A percentile compares a stretch with the other conserved stretches of the same genome.
These are phyloP conservation scores for Amanita rimosa DNA, from an alignment of 768 basidiomycete genomes.

Conservation along the genomic window DNA sequence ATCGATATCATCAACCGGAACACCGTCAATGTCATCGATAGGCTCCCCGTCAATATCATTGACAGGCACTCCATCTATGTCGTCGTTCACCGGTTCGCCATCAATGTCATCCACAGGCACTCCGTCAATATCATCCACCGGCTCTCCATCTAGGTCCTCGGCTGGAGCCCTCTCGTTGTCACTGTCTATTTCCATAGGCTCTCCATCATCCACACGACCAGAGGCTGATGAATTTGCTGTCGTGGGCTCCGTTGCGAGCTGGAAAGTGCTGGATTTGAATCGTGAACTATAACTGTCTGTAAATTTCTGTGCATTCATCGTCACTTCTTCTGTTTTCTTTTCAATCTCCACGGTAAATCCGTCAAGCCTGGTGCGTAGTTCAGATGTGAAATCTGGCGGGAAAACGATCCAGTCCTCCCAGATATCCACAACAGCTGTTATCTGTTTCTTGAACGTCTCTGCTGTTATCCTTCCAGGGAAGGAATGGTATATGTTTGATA, in stretches of 20 bases:
- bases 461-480: constrained; percentile 96
- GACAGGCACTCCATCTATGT: constrained; percentile 31
- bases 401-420: constrained; percentile 99
- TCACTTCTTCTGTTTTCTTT: constrained; percentile 18
- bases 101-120: constrained; percentile 26
- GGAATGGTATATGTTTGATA: constrained; percentile 88
- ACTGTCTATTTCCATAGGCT: constrained; percentile 14
- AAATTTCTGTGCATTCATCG: constrained; percentile 14
- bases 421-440: constrained; percentile 79
- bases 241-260: constrained; percentile 42
- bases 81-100: constrained; percentile 24
- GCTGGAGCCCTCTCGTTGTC: constrained; percentile 25
- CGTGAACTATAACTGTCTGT: constrained; percentile 36
- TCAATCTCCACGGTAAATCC: constrained; percentile 29
- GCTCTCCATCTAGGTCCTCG: constrained; percentile 28
- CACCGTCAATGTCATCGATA: constrained; percentile 21
- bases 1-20: constrained; percentile 26
- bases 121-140: constrained; percentile 27
- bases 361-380: constrained; percentile 66
- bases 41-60: constrained; percentile 35
- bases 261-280: constrained; percentile 74
- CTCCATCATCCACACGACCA: constrained; percentile 23
- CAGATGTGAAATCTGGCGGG: constrained; percentile 70
- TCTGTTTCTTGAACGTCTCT: constrained; percentile 91
- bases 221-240: constrained; percentile 14